Evolutionary conservation across 306 rosid genomes (phyloP), one percentile per base, ranked within the genome.

Genomic region (Neltuma alba): DNA sequence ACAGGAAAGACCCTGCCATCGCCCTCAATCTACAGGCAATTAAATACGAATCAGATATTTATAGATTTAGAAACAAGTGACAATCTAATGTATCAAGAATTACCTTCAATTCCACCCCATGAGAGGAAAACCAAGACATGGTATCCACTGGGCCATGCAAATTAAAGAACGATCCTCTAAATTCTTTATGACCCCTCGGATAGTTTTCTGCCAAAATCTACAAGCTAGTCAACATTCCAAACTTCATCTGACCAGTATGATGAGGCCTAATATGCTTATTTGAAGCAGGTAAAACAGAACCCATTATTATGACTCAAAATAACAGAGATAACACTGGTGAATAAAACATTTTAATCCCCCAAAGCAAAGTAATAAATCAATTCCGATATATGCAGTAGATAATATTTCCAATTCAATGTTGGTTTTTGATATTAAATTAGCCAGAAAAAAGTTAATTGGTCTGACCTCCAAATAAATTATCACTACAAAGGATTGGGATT

Each of bases 1-100:
- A 94, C 93, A 52, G 97, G 99, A 87, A 94, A 94, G 38, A 91
- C 98, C 86, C 97, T 88, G 34, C 98, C 98, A 81, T 92, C 98
- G 79, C 90, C 95, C 90, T 94, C 98, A 72, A 83, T 78, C 98
- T 94, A 82, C 23, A 21, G 34, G 83, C 58, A 80, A 66, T 72
- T 58, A 48, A 70, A 67, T 42, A 84, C 16, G 75, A 75, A 84
- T 84, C 38, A 88, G 31, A 80, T 73, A 76, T 33, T 4, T 42
- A 63, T 38, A 50, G 44, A 25, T 52, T 75, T 27, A 77, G 40
- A 85, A 83, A 58, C 78, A 83, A 83, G 15, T 12, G 50, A 64
- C 41, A 5, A 61, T 55, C 14, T 67, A 36, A 45, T 33, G 83
- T 81, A n/a, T 50, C 30, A 76, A 30, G 74, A 77, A 92, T 87